Conservation (phyloP, 2,329 filamentous ascomycete species). For the Aureobasidium sp. region DNA sequence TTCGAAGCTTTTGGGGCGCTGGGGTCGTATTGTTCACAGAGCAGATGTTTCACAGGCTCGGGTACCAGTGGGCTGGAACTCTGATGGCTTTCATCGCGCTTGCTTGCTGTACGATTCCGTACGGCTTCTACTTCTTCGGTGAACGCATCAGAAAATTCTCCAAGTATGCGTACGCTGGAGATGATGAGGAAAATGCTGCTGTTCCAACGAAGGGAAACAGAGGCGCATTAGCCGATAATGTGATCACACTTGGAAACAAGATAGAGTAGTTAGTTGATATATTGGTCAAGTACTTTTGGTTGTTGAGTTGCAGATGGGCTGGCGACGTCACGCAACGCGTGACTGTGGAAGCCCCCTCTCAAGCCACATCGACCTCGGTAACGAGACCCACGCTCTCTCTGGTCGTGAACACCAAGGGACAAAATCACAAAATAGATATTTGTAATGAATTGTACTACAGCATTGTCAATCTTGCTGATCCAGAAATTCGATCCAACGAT, state of each 20-base stretch:
- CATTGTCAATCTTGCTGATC: background rate
- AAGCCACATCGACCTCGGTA: background rate
- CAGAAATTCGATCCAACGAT: background rate
- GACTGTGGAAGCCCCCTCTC: background rate
- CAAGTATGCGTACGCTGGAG: constrained; percentile 61
- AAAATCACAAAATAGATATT: background rate
- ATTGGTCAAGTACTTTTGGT: background rate
- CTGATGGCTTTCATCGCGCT: constrained; percentile 56
- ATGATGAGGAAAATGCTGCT: constrained; percentile 37
- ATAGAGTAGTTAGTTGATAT: background rate
- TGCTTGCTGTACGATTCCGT: constrained; percentile 75
- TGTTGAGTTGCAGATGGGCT: background rate
- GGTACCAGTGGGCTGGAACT: constrained; percentile 32
- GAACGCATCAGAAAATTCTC: constrained; percentile 59
- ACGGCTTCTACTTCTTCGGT: constrained; percentile 71
- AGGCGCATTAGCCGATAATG: background rate
- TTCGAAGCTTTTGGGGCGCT: constrained; percentile 30
- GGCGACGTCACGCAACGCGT: background rate
- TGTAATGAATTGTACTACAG: background rate
- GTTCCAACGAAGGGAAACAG: background rate
- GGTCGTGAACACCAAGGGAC: background rate
- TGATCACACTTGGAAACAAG: background rate
- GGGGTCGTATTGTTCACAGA: constrained; percentile 31
- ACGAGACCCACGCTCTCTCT: background rate
- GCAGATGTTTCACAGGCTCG: constrained; percentile 28